phyloP scores from a whole-genome alignment of 202 grass and related monocot species.

The Carex arenaria region DNA sequence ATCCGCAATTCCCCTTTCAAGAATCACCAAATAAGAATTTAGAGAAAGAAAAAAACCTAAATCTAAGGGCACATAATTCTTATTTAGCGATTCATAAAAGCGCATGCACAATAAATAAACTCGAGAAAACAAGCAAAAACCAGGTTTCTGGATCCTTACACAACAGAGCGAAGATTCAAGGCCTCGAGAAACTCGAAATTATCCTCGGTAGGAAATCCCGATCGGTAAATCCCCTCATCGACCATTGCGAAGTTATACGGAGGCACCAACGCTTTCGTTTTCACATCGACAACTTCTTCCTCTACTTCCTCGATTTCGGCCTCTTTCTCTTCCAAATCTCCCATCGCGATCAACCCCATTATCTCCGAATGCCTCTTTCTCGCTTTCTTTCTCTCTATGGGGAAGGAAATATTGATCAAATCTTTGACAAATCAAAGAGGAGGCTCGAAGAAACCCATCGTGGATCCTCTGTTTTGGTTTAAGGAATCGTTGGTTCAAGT shows the following conservation, averaged over 20 bases:
- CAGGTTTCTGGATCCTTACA: slow-evolving; percentile 31
- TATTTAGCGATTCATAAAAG: not conserved
- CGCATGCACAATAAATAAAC: not conserved
- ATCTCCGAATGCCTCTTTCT: not conserved
- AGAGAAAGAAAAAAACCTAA: not conserved
- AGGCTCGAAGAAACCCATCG: not conserved
- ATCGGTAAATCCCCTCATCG: slow-evolving; percentile 46
- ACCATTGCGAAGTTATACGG: slow-evolving; percentile 48
- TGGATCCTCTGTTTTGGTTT: not conserved
- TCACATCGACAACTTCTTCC: slow-evolving; percentile 19
- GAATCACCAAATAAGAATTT: not conserved
- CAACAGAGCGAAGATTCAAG: slow-evolving; percentile 37
- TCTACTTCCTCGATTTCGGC: slow-evolving; percentile 24
- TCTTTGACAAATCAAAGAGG: slow-evolving; percentile 6
- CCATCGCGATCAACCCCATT: slow-evolving; percentile 13
- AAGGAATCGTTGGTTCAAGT: slow-evolving; percentile 7
- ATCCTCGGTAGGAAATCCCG: slow-evolving; percentile 30
- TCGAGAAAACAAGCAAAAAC: not conserved
- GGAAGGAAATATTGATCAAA: not conserved
- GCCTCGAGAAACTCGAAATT: slow-evolving; percentile 40
- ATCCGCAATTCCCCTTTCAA: not conserved
- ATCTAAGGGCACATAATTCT: not conserved
- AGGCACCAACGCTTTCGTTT: not conserved
- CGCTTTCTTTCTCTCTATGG: not conserved
- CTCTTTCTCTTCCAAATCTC: not conserved